Conservation (phyloP, 2,329 filamentous ascomycete species). For the Epichloe scottii region DNA sequence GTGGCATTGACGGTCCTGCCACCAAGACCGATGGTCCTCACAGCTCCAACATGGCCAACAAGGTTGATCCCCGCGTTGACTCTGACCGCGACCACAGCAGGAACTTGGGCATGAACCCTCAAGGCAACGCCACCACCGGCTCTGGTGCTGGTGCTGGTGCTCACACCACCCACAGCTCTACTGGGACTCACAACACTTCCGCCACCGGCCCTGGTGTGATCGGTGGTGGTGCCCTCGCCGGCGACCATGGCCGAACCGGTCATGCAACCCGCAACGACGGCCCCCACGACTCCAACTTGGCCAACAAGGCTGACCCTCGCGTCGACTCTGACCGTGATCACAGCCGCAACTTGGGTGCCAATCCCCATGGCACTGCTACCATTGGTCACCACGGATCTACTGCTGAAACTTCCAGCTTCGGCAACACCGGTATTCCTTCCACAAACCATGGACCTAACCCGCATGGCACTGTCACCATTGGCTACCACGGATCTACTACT, state of each 20-base stretch:
- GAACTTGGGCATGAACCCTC: constrained; percentile 21
- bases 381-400: neutral
- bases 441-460: constrained; percentile 17
- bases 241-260: constrained; percentile 6
- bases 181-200: too few species aligned
- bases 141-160: constrained; percentile 4
- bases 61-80: constrained; percentile 41
- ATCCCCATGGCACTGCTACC: constrained; percentile 15
- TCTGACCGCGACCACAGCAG: constrained; percentile 33
- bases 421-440: constrained; percentile 13
- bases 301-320: constrained; percentile 40
- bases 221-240: constrained; percentile 6
- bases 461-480: constrained; percentile 12
- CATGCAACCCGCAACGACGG: constrained; percentile 22
- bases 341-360: constrained; percentile 20
- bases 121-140: constrained; percentile 10
- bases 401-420: constrained; percentile 5
- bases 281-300: constrained; percentile 32
- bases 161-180: neutral
- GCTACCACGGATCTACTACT: neutral
- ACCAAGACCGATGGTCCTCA: constrained; percentile 32
- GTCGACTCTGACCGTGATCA: constrained; percentile 39
- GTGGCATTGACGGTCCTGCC: constrained; percentile 13
- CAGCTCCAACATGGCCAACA: constrained; percentile 33
- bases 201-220: neutral